Percentiles rank a stretch among this genome's conserved stretches.
Evolutionary conservation across 352 stramenopile species (phyloP).

Genomic region (Globisporangium nagaii): DNA sequence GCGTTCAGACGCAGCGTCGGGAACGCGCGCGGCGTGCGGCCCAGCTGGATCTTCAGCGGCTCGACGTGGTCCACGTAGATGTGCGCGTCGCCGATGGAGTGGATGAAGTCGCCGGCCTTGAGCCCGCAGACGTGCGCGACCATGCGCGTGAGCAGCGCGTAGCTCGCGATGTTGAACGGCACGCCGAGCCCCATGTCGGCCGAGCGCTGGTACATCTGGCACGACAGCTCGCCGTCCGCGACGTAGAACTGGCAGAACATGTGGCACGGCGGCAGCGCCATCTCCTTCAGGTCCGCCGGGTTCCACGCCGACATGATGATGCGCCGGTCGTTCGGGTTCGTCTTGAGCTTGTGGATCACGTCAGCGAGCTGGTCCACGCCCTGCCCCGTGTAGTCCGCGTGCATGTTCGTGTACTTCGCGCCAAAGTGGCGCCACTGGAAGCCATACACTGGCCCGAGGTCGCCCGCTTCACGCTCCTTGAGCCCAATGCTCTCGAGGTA

Average conservation of each 20-base stretch:
- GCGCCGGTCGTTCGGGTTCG: conserved; percentile 95
- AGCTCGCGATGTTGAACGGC: conserved; percentile 99
- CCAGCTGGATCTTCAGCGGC: conserved; percentile 94
- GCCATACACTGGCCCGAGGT: conserved; percentile 95
- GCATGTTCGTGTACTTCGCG: conserved; percentile 97
- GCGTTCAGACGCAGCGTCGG: conserved; percentile 91
- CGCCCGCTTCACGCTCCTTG: conserved; percentile 92
- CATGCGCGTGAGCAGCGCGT: conserved; percentile 96
- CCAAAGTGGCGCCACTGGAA: conserved; percentile 99
- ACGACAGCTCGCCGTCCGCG: conserved; percentile 74
- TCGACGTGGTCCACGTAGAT: conserved; percentile 99
- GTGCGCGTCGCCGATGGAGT: conserved; percentile 99
- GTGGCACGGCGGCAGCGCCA: conserved; percentile 99
- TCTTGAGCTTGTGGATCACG: conserved; percentile 97
- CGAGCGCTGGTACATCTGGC: conserved; percentile 99
- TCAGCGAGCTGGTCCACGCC: conserved; percentile 98
- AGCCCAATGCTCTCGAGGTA: conserved; percentile 93
- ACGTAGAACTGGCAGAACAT: conserved; percentile 98
- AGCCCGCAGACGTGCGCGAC: conserved; percentile 94
- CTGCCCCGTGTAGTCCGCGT: conserved; percentile 97
- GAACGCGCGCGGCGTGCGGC: conserved; percentile 91
- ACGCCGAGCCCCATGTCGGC: conserved; percentile 99
- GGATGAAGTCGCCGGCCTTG: conserved; percentile 96
- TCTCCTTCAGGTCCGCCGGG: conserved; percentile 93
- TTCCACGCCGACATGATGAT: conserved; percentile 99